Evolutionary conservation across 805 yeast species (phyloP), one percentile per base, ranked within the genome.

Genomic region (Saturnispora halmiae): DNA sequence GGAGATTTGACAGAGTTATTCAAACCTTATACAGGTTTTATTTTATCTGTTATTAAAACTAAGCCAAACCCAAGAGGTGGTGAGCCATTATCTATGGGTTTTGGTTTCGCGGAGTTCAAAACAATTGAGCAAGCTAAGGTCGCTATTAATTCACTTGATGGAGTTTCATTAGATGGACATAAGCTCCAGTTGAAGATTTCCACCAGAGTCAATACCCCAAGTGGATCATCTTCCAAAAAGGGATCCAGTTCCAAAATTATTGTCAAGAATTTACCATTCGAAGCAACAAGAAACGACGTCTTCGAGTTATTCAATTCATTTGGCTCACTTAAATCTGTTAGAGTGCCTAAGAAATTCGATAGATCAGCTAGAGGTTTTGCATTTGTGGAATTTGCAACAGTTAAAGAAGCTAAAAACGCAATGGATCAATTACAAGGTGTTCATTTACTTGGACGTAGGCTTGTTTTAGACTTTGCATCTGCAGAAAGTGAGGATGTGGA

Each of bases 281-380:
- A 92, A 65, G 88, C 96, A 16, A 73, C 92, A 2, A 78, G 95
- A 63, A 82, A 84, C 54, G 97, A 92, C 56, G 77, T 92, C n/a
- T 78, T 84, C 54, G 94, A 87, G 58, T 68, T 92, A 49, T 88
- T 92, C 64, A 87, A 92, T 44, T 80, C 97, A 1, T 92, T 90
- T 65, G 98, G 98, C 44, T 88, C 84, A 63, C 69, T 92, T 55
- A 85, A 88, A 54, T 83, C 96, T 2, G 96, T 88, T 32, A 78
- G 98, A 56, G 90, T 92, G 36, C 98, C 98, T 25, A 82, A 83
- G 75, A 92, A 92, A 60, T 88, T 90, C 66, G 94, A 92, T 70
- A 83, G 82, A 57, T 73, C 86, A 28, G 94, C 96, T 10, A 78
- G 98, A 59, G 98, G 98, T 58, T 92, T 92, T 68, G 98, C 97